phyloP scores from a whole-genome alignment of 129 eudicot genomes.

The Oenanthe sinensis region DNA sequence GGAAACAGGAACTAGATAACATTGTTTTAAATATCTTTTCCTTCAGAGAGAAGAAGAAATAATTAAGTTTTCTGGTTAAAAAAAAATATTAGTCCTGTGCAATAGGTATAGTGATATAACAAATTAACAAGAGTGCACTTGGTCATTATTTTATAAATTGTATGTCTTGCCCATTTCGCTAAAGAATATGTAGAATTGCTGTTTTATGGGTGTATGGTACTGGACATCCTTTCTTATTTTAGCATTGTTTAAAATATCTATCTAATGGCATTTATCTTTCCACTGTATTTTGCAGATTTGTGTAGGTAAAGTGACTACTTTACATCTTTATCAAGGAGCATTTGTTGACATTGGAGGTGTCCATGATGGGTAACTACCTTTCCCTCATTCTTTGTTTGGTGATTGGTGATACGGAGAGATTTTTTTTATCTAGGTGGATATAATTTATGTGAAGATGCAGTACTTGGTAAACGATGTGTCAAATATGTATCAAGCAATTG shows the following conservation, averaged over 20 bases:
- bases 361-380: slow-evolving; percentile 66
- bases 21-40: neutral
- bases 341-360: slow-evolving; percentile 99
- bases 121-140: neutral
- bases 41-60: neutral
- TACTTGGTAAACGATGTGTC: neutral
- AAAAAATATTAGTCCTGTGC: neutral
- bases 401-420: neutral
- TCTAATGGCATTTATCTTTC: slow-evolving; percentile 1
- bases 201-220: neutral
- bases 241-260: neutral
- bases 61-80: neutral
- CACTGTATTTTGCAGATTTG: slow-evolving; percentile 52
- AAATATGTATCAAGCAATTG: neutral
- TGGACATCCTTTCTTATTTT: neutral
- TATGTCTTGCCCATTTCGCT: neutral
- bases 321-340: slow-evolving; percentile 99
- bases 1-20: neutral
- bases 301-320: slow-evolving; percentile 86
- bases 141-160: neutral
- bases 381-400: neutral
- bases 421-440: neutral
- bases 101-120: neutral
- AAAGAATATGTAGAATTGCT: neutral
- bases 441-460: neutral